Evolutionary conservation across 768 basidiomycete genomes (phyloP), one percentile per base, ranked within the genome.

Genomic region (Pisolithus albus): DNA sequence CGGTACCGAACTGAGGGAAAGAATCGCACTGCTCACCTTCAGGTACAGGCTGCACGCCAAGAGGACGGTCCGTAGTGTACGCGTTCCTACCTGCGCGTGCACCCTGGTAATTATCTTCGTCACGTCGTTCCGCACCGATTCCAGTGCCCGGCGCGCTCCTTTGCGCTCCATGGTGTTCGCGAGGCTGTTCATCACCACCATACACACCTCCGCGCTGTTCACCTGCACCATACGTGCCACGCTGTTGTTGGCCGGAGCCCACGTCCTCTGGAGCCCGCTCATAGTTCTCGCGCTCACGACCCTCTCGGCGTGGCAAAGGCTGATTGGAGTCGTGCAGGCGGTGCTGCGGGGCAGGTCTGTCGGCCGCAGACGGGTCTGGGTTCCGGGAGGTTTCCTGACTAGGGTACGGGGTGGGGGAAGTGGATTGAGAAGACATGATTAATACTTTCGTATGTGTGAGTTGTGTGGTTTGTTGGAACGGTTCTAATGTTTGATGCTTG

Each of bases 321-420:
- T 82, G 78, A 24, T 70, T 67, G n/a, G 70, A 59, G 32, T 68
- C 59, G 64, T 84, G 81, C 41, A 75, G 56, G 49, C 71, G 78
- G 61, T 79, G 73, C 46, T 58, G 51, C 2, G 74, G 74, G 21
- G 47, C 24, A n/a, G 43, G 28, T 34, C 34, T 34, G 34, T 34
- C 34, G 34, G 34, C 11, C 13, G 11, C 34, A 34, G 11, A 15
- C 3, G 34, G 34, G 34, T 34, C 34, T 34, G 34, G 34, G 11
- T 34, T 34, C 34, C 34, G 34, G 11, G 34, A 34, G 13, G 34
- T 5, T 2, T 34, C 13, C 34, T 34, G 34, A 5, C 11, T 34
- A 15, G 34, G 34, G 34, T 13, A 5, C 11, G 11, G 13, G 5
- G 34, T 15, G 11, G 11, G 11, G 11, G 11, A 15, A 34, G 11